A percentile compares a stretch with the other conserved stretches of the same genome.
phyloP scores from a whole-genome alignment of 352 stramenopile genomes.

The Pythium myriotylum region DNA sequence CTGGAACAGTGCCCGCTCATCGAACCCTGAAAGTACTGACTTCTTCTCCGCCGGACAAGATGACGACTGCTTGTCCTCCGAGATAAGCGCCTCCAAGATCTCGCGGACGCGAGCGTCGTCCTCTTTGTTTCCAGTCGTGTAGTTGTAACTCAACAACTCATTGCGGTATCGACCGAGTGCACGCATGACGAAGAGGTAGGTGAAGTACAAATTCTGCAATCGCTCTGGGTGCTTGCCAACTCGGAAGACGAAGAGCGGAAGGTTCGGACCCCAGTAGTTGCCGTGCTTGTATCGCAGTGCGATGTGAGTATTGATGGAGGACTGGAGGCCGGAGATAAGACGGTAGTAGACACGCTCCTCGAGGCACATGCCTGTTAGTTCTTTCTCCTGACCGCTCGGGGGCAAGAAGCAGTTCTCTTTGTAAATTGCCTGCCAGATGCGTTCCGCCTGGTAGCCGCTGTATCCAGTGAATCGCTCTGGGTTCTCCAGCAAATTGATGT shows the following conservation, averaged over 20 bases:
- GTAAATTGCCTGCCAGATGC: constrained; percentile 98
- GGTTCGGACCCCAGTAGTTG: constrained; percentile 71
- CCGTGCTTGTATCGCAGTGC: constrained; percentile 83
- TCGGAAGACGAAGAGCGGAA: constrained; percentile 82
- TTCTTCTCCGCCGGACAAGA: constrained; percentile 58
- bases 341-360: constrained; percentile 97
- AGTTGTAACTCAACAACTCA: constrained; percentile 95
- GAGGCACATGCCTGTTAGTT: constrained; percentile 80
- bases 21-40: constrained; percentile 83
- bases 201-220: constrained; percentile 98
- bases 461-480: constrained; percentile 98
- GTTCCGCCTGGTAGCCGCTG: constrained; percentile 88
- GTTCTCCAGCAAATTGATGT: constrained; percentile 97
- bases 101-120: constrained; percentile 77
- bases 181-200: constrained; percentile 97
- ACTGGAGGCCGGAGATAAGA: constrained; percentile 95
- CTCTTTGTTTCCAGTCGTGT: constrained; percentile 91
- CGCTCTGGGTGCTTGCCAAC: constrained; percentile 93
- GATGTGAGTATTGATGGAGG: constrained; percentile 96
- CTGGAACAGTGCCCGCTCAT: constrained; percentile 89
- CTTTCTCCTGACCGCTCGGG: constrained; percentile 47
- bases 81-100: constrained; percentile 72
- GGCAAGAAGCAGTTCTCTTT: constrained; percentile 96
- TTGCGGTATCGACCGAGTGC: constrained; percentile 93
- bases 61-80: constrained; percentile 53